Percentiles rank a stretch among this genome's conserved stretches.
Conservation (phyloP, 805 yeast species). For the Kuraishia hungarica region DNA sequence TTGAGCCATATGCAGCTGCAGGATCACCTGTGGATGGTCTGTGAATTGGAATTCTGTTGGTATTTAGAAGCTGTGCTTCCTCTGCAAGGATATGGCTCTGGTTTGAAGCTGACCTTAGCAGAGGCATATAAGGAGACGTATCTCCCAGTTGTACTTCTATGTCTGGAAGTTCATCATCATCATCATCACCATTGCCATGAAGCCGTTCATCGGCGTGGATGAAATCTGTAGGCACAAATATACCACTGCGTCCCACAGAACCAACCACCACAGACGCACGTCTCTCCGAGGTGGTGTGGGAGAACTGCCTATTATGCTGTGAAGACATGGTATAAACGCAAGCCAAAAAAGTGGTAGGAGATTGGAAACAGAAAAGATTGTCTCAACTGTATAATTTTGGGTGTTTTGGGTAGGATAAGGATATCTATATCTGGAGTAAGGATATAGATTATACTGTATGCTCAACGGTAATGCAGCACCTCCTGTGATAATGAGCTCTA, state of each 20-base stretch:
- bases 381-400: no score
- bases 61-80: conserved; percentile 19
- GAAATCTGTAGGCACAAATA: conserved; percentile 2
- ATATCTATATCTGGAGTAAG: no score
- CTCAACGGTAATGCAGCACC: no score
- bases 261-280: conserved; percentile 37
- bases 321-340: background rate
- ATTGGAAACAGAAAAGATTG: no score
- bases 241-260: conserved; percentile 35
- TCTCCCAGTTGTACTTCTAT: background rate
- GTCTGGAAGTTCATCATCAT: background rate
- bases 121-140: background rate
- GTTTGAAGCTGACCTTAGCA: background rate
- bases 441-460: no score
- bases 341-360: no score
- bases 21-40: conserved; percentile 6
- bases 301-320: conserved; percentile 11
- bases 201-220: background rate
- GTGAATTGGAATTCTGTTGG: conserved; percentile 18
- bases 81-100: conserved; percentile 12
- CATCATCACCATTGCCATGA: background rate
- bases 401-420: no score
- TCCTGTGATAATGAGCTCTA: no score
- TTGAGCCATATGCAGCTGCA: background rate
- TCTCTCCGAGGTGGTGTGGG: conserved; percentile 29